Base-by-base conservation (phyloP, 2,329 filamentous ascomycete genomes). In the Exophiala alcalophila region DNA sequence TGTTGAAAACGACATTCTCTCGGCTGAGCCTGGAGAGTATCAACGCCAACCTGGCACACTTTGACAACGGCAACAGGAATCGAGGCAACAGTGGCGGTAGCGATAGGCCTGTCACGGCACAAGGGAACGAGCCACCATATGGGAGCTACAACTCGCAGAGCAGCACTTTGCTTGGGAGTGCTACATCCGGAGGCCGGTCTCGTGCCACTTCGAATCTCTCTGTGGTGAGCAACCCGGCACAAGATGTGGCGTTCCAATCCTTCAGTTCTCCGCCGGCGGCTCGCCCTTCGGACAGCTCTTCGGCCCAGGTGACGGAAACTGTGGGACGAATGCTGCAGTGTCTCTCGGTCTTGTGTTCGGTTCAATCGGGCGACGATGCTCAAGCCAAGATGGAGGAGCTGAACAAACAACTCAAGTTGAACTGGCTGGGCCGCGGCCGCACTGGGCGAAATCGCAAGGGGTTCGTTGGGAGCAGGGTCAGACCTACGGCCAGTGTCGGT, bases 241-340 rank as follows among this genome's bases (percentile, higher is more conserved):
- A 72, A 47, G 65, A 68, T 30, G 52, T 67, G 34, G 59, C 68
- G 27, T 67, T 69, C 48, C 63, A 66, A 33, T 66, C 66, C 3
- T 59, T 69, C 51, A 61, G 64, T 7, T 65, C 65, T 1, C 64
- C 67, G 1, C 53, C 62, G 15, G 53, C 53, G 29, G 54, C 58
- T 21, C 54, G 55, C 26, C 55, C 62, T 5, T 49, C 62, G 4
- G 69, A 72, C 45, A 66, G 64, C 58, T 83, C 80, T 34, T 42
- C 67, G 59, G 78, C 87, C 61, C 81, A 92, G 59, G 81, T 97
- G 40, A 95, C 92, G 1, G 90, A 97, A 56, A 95, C 91, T 55
- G 90, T 96, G 1, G 92, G 89, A 0, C 76, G 91, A 36, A 94
- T 98, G 87, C 72, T 98, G 51, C 92, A 98, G 69, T 98, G 92